phyloP scores from a whole-genome alignment of 2,329 filamentous ascomycete genomes.

The Sporothrix schenckii region DNA sequence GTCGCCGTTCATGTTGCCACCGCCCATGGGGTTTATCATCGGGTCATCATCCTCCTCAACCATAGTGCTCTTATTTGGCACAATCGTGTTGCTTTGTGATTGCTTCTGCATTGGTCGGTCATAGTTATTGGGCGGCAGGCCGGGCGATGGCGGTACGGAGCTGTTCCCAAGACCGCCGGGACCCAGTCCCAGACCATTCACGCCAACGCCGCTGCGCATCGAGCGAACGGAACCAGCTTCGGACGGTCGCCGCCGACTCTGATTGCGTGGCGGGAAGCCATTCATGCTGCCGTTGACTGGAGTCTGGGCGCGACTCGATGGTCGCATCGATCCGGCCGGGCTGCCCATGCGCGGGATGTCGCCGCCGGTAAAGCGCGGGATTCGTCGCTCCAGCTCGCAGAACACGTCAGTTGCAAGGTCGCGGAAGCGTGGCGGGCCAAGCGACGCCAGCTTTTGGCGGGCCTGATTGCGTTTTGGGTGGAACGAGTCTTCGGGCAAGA shows the following conservation, averaged over 20 bases:
- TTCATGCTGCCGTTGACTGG: slow-evolving; percentile 58
- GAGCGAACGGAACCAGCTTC: slow-evolving; percentile 64
- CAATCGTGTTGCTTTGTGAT: slow-evolving; percentile 92
- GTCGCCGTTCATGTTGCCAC: slow-evolving; percentile 37
- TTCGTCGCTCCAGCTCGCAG: slow-evolving; percentile 87
- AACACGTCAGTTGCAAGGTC: slow-evolving; percentile 96
- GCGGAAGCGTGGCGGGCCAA: slow-evolving; percentile 83
- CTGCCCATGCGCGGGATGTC: slow-evolving; percentile 72
- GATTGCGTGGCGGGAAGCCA: slow-evolving; percentile 54
- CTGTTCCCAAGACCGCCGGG: slow-evolving; percentile 34
- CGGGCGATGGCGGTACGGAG: slow-evolving; percentile 61
- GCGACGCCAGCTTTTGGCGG: slow-evolving; percentile 88
- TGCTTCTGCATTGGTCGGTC: slow-evolving; percentile 82
- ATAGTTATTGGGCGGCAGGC: slow-evolving; percentile 63
- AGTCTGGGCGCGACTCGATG: slow-evolving; percentile 63
- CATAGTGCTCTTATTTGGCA: slow-evolving; percentile 97
- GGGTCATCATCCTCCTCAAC: slow-evolving; percentile 87
- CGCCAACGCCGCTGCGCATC: slow-evolving; percentile 41
- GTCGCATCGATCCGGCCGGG: slow-evolving; percentile 63
- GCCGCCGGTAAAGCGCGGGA: slow-evolving; percentile 73
- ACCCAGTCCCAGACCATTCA: slow-evolving; percentile 35
- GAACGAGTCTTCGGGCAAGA: slow-evolving; percentile 84
- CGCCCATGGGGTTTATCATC: slow-evolving; percentile 37
- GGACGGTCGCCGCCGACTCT: slow-evolving; percentile 60
- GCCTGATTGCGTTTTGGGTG: slow-evolving; percentile 98